phyloP scores from a whole-genome alignment of 2,329 filamentous ascomycete species.

The Scedosporium minutisporum region DNA sequence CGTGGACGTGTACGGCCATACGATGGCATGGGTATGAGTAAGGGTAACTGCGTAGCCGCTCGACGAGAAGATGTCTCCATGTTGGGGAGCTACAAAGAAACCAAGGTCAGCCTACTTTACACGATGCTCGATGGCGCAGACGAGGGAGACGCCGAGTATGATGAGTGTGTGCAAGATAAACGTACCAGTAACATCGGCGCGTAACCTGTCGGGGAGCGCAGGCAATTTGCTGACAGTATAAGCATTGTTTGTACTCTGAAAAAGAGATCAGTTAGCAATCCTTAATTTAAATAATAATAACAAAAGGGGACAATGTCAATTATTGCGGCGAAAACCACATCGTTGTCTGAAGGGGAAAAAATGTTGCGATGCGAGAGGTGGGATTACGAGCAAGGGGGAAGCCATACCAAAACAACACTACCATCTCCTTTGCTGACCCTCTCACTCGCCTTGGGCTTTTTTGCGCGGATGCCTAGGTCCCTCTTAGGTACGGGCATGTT shows the following conservation, averaged over 20 bases:
- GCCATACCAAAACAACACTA: slow-evolving; percentile 52
- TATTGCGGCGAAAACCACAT: background rate
- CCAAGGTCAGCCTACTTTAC: background rate
- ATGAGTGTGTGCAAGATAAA: slow-evolving; percentile 9
- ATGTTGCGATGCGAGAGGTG: slow-evolving; percentile 7
- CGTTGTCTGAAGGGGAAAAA: background rate
- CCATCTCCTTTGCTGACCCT: slow-evolving; percentile 58
- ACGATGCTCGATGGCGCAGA: background rate
- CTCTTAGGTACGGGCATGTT: slow-evolving; percentile 30
- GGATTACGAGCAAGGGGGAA: background rate
- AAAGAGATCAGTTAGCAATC: slow-evolving; percentile 1
- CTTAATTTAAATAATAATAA: background rate
- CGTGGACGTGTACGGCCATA: slow-evolving; percentile 79
- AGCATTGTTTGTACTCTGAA: slow-evolving; percentile 70
- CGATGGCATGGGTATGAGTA: slow-evolving; percentile 70
- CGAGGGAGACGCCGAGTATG: background rate
- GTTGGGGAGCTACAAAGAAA: slow-evolving; percentile 43
- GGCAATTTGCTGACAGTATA: slow-evolving; percentile 81
- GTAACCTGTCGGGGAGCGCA: slow-evolving; percentile 68
- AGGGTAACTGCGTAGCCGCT: slow-evolving; percentile 70
- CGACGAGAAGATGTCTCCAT: slow-evolving; percentile 55
- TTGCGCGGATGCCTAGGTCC: slow-evolving; percentile 50
- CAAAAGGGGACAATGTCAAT: background rate
- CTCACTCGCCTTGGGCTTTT: slow-evolving; percentile 54
- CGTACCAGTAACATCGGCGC: slow-evolving; percentile 56